Evolutionary conservation across 2,329 filamentous ascomycete genomes (phyloP).

Genomic region (Exophiala dermatitidis): DNA sequence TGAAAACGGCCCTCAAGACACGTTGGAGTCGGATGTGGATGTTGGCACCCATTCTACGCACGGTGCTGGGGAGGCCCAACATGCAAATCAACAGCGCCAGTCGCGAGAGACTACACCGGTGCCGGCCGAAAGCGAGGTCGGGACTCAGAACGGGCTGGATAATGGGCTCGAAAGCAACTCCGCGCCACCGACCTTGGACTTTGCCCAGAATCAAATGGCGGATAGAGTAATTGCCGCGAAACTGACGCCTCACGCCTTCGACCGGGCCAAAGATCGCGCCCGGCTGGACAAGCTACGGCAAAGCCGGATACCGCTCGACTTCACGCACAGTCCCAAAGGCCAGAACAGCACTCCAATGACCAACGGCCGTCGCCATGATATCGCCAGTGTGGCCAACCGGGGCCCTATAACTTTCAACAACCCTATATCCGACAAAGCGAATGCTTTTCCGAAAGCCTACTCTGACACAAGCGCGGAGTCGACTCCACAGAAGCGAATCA

Average conservation of each 20-base stretch:
- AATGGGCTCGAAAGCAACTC: conserved; percentile 24
- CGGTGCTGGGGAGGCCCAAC: background rate
- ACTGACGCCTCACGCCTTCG: conserved; percentile 32
- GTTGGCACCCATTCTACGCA: conserved; percentile 1
- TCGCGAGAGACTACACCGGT: conserved; percentile 16
- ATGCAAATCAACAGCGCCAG: background rate
- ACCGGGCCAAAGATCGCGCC: conserved; percentile 31
- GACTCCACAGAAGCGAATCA: conserved; percentile 8
- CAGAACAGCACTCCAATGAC: background rate
- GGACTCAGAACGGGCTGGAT: conserved; percentile 18
- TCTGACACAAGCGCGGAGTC: conserved; percentile 16
- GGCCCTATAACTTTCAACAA: conserved; percentile 18
- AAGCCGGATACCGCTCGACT: conserved; percentile 16
- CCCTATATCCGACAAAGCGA: background rate
- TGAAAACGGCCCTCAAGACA: conserved; percentile 7
- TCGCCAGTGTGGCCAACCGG: conserved; percentile 12
- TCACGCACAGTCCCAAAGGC: conserved; percentile 7
- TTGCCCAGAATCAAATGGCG: conserved; percentile 31
- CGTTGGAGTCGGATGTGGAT: conserved; percentile 7
- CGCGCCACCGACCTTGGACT: conserved; percentile 30
- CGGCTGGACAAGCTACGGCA: conserved; percentile 31
- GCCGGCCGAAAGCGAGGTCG: conserved; percentile 6
- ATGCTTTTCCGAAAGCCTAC: conserved; percentile 6
- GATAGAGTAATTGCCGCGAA: conserved; percentile 33
- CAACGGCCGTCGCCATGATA: conserved; percentile 4